These are phyloP conservation scores for Morella rubra DNA, from an alignment of 306 rosid species.

Conservation along the genomic window DNA sequence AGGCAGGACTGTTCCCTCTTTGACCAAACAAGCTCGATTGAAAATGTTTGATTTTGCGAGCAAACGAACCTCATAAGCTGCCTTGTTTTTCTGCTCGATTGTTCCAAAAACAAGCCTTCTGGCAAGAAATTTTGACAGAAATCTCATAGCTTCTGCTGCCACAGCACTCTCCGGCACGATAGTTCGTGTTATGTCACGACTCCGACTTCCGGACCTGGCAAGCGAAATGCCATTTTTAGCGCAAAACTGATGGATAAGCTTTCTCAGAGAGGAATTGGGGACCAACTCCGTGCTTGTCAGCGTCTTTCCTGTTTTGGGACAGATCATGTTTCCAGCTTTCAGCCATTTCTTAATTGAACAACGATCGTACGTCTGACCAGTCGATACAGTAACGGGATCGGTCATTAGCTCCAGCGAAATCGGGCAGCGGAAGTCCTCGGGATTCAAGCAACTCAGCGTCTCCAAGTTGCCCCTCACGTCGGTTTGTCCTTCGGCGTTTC, in stretches of 20 bases:
- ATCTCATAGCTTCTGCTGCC: conserved; percentile 54
- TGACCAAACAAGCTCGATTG: conserved; percentile 62
- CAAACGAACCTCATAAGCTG: conserved; percentile 73
- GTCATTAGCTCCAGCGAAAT: conserved; percentile 77
- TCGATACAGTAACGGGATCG: conserved; percentile 83
- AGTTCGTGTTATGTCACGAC: conserved; percentile 38
- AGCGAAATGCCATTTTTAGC: conserved; percentile 37
- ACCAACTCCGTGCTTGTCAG: conserved; percentile 52
- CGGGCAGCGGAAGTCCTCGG: conserved; percentile 76
- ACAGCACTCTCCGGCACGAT: conserved; percentile 42
- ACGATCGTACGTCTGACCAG: conserved; percentile 93
- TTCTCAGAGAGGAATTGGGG: conserved; percentile 54
- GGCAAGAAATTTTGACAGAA: conserved; percentile 50
- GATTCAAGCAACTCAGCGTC: conserved; percentile 40
- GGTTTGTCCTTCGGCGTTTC: not conserved
- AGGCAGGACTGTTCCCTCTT: conserved; percentile 54
- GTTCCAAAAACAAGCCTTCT: conserved; percentile 59
- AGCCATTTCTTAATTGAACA: conserved; percentile 77
- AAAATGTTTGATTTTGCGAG: conserved; percentile 61
- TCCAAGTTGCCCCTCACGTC: conserved; percentile 40
- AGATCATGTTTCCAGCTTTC: conserved; percentile 54
- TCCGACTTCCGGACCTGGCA: conserved; percentile 9
- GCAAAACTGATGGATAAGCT: conserved; percentile 57
- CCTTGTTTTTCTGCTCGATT: conserved; percentile 46
- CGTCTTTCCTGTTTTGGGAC: conserved; percentile 87